Conservation (phyloP, 345 rosid species). For the Eucalyptus melliodora region DNA sequence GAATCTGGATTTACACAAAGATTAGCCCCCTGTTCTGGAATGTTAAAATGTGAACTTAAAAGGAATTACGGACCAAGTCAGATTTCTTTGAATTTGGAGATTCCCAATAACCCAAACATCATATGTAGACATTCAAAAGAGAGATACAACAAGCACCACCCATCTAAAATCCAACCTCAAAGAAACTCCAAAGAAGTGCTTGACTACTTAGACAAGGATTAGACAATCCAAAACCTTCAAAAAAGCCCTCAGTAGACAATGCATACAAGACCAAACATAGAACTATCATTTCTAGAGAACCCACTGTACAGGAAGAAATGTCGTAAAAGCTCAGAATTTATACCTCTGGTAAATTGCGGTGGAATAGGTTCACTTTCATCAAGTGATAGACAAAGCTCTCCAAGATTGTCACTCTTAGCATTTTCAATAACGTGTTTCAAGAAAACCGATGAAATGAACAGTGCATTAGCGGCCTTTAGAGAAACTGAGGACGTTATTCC, state of each 20-base stretch:
- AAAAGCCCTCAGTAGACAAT: neutral
- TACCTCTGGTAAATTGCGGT: slow-evolving; percentile 45
- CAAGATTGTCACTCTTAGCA: slow-evolving; percentile 26
- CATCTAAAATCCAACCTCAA: neutral
- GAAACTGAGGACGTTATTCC: slow-evolving; percentile 24
- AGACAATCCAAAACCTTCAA: neutral
- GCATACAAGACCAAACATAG: neutral
- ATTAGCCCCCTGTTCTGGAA: neutral
- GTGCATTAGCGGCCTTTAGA: slow-evolving; percentile 64
- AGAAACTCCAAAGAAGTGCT: neutral
- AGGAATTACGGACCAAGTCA: neutral
- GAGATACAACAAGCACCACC: neutral
- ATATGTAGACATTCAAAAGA: neutral
- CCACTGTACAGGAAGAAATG: neutral
- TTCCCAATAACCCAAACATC: neutral
- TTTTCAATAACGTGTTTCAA: slow-evolving; percentile 69
- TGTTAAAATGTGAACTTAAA: neutral
- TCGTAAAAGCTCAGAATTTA: neutral
- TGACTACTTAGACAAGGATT: neutral
- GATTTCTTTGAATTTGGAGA: neutral
- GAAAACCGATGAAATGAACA: slow-evolving; percentile 72
- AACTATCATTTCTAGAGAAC: neutral
- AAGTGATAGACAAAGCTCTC: slow-evolving; percentile 53
- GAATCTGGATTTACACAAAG: neutral
- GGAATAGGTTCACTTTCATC: slow-evolving; percentile 60